A percentile compares a stretch with the other conserved stretches of the same genome.
Conservation (phyloP, 139 green algal species). For the Chlorella sp. region DNA sequence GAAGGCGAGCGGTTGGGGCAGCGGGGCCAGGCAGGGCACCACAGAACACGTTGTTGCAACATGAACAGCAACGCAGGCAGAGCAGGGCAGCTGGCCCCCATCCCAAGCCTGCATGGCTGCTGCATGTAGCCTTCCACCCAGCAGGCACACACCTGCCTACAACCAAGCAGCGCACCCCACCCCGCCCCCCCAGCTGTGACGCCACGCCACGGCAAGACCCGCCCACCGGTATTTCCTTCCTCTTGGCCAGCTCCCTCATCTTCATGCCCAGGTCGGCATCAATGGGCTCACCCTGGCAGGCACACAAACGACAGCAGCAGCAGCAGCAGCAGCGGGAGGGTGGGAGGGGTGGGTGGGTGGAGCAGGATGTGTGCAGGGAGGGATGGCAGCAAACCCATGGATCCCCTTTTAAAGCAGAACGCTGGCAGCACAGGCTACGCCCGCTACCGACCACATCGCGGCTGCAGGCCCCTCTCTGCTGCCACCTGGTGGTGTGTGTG, state of each 20-base stretch:
- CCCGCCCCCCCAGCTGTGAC: not conserved
- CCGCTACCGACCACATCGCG: too few relatives aligned
- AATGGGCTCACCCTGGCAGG: conserved; percentile 15
- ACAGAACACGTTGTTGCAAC: too few relatives aligned
- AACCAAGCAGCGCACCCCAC: not conserved
- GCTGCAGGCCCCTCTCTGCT: too few relatives aligned
- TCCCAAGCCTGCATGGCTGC: not conserved
- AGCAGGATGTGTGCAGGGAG: too few relatives aligned
- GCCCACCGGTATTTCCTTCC: not conserved
- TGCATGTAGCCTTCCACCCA: not conserved
- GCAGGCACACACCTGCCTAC: too few relatives aligned
- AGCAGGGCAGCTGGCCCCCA: too few relatives aligned
- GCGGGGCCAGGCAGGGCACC: too few relatives aligned
- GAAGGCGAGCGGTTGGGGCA: too few relatives aligned
- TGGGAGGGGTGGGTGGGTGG: not conserved
- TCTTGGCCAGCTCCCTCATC: conserved; percentile 27
- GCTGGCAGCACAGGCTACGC: not conserved
- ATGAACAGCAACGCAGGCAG: too few relatives aligned
- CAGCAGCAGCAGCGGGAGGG: too few relatives aligned
- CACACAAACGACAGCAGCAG: not conserved
- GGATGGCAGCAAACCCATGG: not conserved
- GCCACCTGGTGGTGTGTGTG: too few relatives aligned
- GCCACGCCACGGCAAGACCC: too few relatives aligned
- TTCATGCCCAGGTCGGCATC: conserved; percentile 17
- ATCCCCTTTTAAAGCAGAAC: not conserved